These are phyloP conservation scores for Cladobotryum protrusum DNA, from an alignment of 2,329 filamentous ascomycete species.

Conservation along the genomic window DNA sequence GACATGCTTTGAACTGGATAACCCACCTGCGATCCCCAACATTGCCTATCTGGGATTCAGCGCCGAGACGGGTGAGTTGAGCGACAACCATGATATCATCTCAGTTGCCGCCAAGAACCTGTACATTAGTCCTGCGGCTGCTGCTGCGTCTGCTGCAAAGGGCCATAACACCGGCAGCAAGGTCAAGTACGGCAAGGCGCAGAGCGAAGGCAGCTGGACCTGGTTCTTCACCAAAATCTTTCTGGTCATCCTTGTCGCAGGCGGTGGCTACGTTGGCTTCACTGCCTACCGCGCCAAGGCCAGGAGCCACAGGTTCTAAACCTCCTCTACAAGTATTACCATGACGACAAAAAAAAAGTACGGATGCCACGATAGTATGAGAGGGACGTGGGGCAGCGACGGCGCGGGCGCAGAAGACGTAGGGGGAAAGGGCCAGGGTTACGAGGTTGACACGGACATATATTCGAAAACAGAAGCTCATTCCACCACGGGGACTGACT, in stretches of 20 bases:
- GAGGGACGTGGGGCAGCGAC: not conserved
- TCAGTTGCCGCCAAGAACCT: constrained; percentile 81
- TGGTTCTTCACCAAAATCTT: constrained; percentile 75
- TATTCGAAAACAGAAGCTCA: too few relatives aligned
- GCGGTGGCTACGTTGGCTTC: constrained; percentile 76
- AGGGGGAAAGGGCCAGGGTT: not conserved
- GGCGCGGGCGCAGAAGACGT: not conserved
- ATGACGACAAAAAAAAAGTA: too few relatives aligned
- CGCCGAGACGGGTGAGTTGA: constrained; percentile 91
- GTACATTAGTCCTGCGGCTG: constrained; percentile 57
- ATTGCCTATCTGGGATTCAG: constrained; percentile 71
- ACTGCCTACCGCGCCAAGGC: constrained; percentile 70
- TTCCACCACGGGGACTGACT: not conserved
- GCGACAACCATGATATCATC: constrained; percentile 96
- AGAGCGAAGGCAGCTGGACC: constrained; percentile 44
- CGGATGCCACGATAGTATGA: not conserved
- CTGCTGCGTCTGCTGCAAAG: constrained; percentile 26
- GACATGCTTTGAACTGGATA: constrained; percentile 72
- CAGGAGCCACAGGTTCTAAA: constrained; percentile 53
- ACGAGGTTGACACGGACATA: too few relatives aligned
- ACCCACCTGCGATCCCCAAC: constrained; percentile 70
- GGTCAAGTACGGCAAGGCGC: constrained; percentile 26
- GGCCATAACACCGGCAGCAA: constrained; percentile 26
- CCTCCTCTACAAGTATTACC: not conserved
- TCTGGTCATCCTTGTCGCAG: constrained; percentile 62